Evolutionary conservation across 148 eudicot species (phyloP).

Genomic region (Chenopodium berlandieri): DNA sequence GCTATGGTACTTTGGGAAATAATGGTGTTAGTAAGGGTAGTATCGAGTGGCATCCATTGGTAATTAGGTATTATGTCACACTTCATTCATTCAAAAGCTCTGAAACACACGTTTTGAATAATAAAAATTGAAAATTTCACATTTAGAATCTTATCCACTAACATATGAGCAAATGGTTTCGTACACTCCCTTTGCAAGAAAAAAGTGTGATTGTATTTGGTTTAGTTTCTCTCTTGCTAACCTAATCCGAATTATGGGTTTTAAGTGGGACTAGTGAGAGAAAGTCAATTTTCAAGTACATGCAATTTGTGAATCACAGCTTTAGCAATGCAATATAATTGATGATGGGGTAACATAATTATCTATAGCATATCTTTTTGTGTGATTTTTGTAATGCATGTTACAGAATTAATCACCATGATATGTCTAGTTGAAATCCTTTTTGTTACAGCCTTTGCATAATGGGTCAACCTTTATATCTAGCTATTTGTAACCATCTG

Average conservation of each 20-base stretch:
- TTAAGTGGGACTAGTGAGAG: neutral
- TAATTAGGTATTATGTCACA: neutral
- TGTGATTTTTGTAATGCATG: neutral
- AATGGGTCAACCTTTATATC: neutral
- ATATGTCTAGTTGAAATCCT: neutral
- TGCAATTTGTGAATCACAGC: neutral
- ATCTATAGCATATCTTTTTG: neutral
- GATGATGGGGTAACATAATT: neutral
- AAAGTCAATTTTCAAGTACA: neutral
- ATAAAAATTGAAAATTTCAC: neutral
- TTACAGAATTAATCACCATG: neutral
- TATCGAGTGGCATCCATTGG: neutral
- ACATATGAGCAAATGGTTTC: neutral
- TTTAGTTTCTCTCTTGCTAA: neutral
- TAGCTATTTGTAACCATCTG: neutral
- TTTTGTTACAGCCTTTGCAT: neutral
- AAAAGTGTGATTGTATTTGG: neutral
- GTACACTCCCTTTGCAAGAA: neutral
- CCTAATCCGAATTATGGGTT: neutral
- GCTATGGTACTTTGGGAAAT: neutral
- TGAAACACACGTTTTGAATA: neutral
- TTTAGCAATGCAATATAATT: neutral
- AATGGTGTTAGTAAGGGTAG: neutral
- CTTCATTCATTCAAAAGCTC: neutral
- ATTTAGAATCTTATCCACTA: neutral